A percentile compares a stretch with the other conserved stretches of the same genome.
Conservation (phyloP, 306 rosid genomes). For the Begonia loranthoides region DNA sequence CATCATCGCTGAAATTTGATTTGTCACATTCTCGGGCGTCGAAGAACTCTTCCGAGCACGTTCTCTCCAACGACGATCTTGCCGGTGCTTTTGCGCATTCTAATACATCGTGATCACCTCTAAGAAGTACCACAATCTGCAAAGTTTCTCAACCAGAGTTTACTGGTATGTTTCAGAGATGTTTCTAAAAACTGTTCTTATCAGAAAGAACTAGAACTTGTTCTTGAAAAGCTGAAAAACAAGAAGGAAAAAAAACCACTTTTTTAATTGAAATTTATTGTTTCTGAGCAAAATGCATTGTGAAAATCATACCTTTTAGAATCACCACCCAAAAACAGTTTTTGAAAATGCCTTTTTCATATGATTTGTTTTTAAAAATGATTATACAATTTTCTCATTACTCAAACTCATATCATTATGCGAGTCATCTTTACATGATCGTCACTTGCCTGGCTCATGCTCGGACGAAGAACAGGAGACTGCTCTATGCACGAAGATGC, state of each 20-base stretch:
- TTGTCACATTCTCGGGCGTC: constrained; percentile 79
- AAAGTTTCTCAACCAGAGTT: not conserved
- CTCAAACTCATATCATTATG: too few relatives aligned
- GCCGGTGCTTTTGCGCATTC: constrained; percentile 12
- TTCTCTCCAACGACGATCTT: constrained; percentile 31
- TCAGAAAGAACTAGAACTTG: too few relatives aligned
- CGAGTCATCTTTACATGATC: too few relatives aligned
- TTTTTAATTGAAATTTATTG: too few relatives aligned
- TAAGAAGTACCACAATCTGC: constrained; percentile 46
- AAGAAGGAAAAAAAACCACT: too few relatives aligned
- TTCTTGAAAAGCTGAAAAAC: not conserved
- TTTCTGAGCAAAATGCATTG: too few relatives aligned
- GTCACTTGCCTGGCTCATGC: constrained; percentile 77
- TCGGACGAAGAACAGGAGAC: constrained; percentile 54
- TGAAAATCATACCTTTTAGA: not conserved
- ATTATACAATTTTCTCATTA: not conserved
- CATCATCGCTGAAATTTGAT: constrained; percentile 50
- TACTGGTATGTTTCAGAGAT: too few relatives aligned
- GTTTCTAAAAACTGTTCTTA: too few relatives aligned
- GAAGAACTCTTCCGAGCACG: constrained; percentile 66
- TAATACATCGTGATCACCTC: constrained; percentile 30
- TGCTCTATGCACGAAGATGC: constrained; percentile 76
- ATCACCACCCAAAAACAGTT: not conserved
- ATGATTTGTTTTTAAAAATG: too few relatives aligned
- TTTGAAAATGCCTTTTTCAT: not conserved